A percentile compares a stretch with the other conserved stretches of the same genome.
Conservation (phyloP, 140 eudicot species). For the Stevia rebaudiana region DNA sequence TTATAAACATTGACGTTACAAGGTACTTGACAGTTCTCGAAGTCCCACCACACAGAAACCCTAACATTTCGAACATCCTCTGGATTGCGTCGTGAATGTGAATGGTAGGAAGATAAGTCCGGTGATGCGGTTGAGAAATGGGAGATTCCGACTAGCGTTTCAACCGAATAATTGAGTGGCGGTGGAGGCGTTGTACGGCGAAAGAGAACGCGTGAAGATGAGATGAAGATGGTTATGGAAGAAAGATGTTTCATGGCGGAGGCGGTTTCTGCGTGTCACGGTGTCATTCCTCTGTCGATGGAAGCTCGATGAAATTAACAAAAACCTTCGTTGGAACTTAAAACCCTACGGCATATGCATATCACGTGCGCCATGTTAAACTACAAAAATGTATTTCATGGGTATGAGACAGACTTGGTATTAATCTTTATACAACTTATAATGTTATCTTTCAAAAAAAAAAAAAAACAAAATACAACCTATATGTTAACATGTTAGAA, state of each 20-base stretch:
- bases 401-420: no score
- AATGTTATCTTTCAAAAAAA: no score
- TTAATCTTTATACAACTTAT: no score
- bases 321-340: constrained; percentile 25
- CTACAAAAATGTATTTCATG: no score
- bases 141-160: constrained; percentile 20
- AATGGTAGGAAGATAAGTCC: constrained; percentile 23
- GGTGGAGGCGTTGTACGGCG: constrained; percentile 5
- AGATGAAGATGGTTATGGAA: constrained; percentile 21
- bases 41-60: constrained; percentile 99
- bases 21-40: constrained; percentile 73
- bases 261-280: constrained; percentile 9
- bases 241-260: constrained; percentile 30
- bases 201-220: constrained; percentile 24
- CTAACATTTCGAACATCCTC: constrained; percentile 67
- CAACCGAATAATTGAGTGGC: not conserved
- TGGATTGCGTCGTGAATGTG: constrained; percentile 39
- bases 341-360: constrained; percentile 31
- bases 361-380: constrained; percentile 15
- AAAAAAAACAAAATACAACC: no score
- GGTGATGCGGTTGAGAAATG: constrained; percentile 43
- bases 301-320: no score
- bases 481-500: no score
- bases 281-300: constrained; percentile 4
- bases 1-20: constrained; percentile 43